A percentile compares a stretch with the other conserved stretches of the same genome.
Evolutionary conservation across 2,329 filamentous ascomycete species (phyloP).

Genomic region (Cladosporium sp.): DNA sequence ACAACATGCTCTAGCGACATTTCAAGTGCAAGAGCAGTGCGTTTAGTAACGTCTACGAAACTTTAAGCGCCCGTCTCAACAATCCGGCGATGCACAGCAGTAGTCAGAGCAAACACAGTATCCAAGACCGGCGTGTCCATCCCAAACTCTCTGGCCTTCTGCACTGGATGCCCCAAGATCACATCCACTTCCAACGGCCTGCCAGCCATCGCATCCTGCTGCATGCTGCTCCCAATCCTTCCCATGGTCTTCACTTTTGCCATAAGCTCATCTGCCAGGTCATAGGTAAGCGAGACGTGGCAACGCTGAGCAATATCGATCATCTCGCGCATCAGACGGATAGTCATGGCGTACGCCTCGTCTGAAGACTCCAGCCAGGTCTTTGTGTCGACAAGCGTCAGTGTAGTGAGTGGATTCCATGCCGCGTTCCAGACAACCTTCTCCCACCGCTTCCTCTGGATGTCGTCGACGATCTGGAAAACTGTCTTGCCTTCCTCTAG

Average conservation of each 20-base stretch:
- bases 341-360: slow-evolving; percentile 43
- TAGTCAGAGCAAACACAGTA: slow-evolving; percentile 40
- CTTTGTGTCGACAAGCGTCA: slow-evolving; percentile 48
- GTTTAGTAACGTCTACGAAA: not conserved
- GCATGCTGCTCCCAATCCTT: slow-evolving; percentile 49
- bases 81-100: slow-evolving; percentile 32
- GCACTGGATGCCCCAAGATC: slow-evolving; percentile 47
- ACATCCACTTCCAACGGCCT: slow-evolving; percentile 51
- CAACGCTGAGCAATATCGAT: slow-evolving; percentile 44
- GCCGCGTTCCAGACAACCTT: slow-evolving; percentile 64
- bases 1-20: too few species aligned
- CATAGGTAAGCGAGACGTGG: slow-evolving; percentile 42
- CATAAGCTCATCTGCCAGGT: slow-evolving; percentile 43
- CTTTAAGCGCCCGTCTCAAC: not conserved
- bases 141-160: slow-evolving; percentile 43
- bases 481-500: slow-evolving; percentile 48
- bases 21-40: too few species aligned
- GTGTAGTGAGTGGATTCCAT: slow-evolving; percentile 56
- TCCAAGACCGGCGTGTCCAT: slow-evolving; percentile 45
- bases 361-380: slow-evolving; percentile 45
- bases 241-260: slow-evolving; percentile 44
- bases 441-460: slow-evolving; percentile 61
- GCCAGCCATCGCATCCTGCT: slow-evolving; percentile 45
- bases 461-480: slow-evolving; percentile 53
- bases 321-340: slow-evolving; percentile 48